These are phyloP conservation scores for Scenedesmus sp. DNA, from an alignment of 163 green algal genomes.

Conservation along the genomic window DNA sequence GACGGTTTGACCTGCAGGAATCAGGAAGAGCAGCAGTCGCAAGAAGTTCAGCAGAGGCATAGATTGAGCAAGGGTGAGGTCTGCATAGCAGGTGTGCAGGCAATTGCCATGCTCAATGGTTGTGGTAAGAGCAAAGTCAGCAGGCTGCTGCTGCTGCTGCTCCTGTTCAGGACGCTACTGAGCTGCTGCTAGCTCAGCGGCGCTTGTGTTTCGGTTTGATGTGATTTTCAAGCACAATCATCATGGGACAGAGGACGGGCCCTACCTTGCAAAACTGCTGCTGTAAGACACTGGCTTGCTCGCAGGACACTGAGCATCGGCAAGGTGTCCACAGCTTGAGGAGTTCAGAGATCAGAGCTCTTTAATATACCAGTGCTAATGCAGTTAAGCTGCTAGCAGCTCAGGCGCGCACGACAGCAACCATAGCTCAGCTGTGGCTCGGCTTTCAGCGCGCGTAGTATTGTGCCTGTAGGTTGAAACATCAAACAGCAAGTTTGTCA, in stretches of 20 bases:
- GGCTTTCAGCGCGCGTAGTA: background rate
- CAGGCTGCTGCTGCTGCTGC: background rate
- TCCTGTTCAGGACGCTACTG: background rate
- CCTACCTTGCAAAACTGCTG: constrained; percentile 2
- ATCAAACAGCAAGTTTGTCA: background rate
- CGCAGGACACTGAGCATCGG: constrained; percentile 15
- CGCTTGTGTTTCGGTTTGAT: no score
- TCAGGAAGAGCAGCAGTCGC: background rate
- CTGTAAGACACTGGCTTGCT: background rate
- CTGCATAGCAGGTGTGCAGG: no score
- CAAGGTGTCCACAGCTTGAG: background rate
- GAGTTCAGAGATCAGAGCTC: background rate
- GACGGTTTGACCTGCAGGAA: background rate
- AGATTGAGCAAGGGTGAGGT: no score
- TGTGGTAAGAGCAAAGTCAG: background rate
- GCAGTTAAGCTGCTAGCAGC: background rate
- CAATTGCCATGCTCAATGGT: no score
- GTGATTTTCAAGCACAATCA: background rate
- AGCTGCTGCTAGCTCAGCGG: background rate
- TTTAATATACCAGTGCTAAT: background rate
- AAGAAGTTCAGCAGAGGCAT: no score
- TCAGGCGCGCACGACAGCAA: background rate
- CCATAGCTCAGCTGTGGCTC: background rate
- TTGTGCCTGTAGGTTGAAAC: background rate
- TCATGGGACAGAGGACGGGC: background rate